A percentile compares a stretch with the other conserved stretches of the same genome.
These are phyloP conservation scores for Setaria italica DNA, from an alignment of 202 grass and related monocot genomes.

Conservation along the genomic window DNA sequence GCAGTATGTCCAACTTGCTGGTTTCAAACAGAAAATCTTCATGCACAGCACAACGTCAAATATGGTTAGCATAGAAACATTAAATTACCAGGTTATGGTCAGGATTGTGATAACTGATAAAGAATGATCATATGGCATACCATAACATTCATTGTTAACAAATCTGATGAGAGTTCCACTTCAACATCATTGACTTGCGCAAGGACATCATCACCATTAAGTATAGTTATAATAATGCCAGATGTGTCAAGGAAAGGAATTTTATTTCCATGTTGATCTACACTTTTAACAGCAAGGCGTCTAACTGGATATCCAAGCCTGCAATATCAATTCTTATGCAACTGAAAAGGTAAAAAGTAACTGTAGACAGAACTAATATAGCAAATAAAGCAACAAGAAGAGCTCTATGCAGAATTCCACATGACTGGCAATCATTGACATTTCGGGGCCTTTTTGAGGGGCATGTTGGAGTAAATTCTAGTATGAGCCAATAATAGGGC, in stretches of 20 bases:
- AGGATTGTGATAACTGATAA: neutral
- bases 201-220: constrained; percentile 38
- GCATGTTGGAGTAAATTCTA: neutral
- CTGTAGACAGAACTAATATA: neutral
- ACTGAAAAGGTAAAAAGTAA: neutral
- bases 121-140: constrained; percentile 26
- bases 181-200: constrained; percentile 28
- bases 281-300: constrained; percentile 30
- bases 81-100: neutral
- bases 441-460: neutral
- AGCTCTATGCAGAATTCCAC: neutral
- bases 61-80: neutral
- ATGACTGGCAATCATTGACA: neutral
- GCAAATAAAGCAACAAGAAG: neutral
- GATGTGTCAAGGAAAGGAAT: constrained; percentile 49
- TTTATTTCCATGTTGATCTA: constrained; percentile 43
- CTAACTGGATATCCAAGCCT: constrained; percentile 53
- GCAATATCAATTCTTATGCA: constrained; percentile 20
- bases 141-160: constrained; percentile 36
- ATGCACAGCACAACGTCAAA: neutral
- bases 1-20: constrained; percentile 50
- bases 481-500: neutral
- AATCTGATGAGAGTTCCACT: constrained; percentile 47
- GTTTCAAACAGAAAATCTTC: constrained; percentile 50
- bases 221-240: constrained; percentile 37